These are phyloP conservation scores for Colletotrichum plurivorum DNA, from an alignment of 2,329 filamentous ascomycete species.

Conservation along the genomic window DNA sequence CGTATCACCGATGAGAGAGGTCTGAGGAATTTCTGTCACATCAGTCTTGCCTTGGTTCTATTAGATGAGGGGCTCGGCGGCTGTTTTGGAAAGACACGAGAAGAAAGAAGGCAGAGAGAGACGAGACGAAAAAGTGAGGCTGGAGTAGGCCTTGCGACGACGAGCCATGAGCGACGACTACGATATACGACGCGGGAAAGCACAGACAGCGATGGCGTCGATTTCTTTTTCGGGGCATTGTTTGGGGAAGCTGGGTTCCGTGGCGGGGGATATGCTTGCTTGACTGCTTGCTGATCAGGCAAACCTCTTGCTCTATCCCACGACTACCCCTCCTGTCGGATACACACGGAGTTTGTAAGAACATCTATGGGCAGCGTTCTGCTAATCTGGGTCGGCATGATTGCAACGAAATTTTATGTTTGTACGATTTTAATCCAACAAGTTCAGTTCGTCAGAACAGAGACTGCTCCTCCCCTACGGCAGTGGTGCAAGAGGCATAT, in stretches of 20 bases:
- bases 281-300: neutral
- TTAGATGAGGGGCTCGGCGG: slow-evolving; percentile 12
- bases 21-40: too few species aligned
- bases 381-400: slow-evolving; percentile 14
- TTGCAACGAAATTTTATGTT: slow-evolving; percentile 20
- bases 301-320: neutral
- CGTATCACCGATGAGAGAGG: slow-evolving; percentile 44
- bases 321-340: neutral
- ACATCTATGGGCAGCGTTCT: neutral
- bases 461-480: too few species aligned
- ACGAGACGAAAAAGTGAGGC: slow-evolving; percentile 13
- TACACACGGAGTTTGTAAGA: slow-evolving; percentile 21
- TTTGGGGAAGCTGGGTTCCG: neutral
- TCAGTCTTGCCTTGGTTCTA: neutral
- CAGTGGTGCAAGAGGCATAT: too few species aligned
- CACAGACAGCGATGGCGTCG: slow-evolving; percentile 13
- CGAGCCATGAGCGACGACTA: slow-evolving; percentile 3
- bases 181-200: neutral
- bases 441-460: too few species aligned
- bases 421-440: neutral
- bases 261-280: neutral
- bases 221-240: neutral
- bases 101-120: neutral
- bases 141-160: neutral
- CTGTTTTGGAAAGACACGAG: slow-evolving; percentile 12